Evolutionary conservation across 208 protist genomes (phyloP).

Genomic region (Porcisia hertigi): DNA sequence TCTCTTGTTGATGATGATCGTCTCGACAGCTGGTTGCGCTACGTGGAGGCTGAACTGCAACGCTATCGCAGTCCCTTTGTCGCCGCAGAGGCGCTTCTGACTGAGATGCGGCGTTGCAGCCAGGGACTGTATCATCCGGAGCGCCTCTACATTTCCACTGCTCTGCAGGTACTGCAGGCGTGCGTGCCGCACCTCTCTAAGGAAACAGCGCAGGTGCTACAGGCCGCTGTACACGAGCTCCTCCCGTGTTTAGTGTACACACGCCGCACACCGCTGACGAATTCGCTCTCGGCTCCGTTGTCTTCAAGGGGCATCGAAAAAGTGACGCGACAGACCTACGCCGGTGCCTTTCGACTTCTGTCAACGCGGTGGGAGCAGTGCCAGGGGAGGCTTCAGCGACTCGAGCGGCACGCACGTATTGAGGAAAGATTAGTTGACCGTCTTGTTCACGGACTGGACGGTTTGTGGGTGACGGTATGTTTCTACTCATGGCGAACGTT

Average conservation of each 20-base stretch:
- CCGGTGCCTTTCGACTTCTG: conserved; percentile 72
- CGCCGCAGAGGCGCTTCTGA: conserved; percentile 77
- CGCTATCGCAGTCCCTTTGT: conserved; percentile 81
- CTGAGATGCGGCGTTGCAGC: conserved; percentile 55
- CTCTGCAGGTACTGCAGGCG: conserved; percentile 68
- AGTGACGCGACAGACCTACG: conserved; percentile 46
- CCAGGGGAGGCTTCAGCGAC: conserved; percentile 29
- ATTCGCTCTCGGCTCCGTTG: background rate
- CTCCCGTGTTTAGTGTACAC: conserved; percentile 79
- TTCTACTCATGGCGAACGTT: conserved; percentile 80
- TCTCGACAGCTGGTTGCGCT: conserved; percentile 57
- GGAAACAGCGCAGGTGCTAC: conserved; percentile 52
- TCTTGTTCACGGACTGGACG: conserved; percentile 64
- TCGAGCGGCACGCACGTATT: conserved; percentile 40
- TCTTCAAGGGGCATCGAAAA: conserved; percentile 1
- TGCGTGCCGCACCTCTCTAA: conserved; percentile 50
- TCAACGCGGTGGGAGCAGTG: conserved; percentile 53
- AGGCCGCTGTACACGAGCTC: conserved; percentile 75
- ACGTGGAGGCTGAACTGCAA: conserved; percentile 61
- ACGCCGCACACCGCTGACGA: conserved; percentile 21
- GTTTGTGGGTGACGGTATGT: conserved; percentile 84
- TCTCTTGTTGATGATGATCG: conserved; percentile 44
- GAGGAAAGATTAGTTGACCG: conserved; percentile 77
- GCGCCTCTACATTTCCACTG: conserved; percentile 69
- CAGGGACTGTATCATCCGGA: conserved; percentile 38